Percentiles rank a stretch among this genome's conserved stretches.
These are phyloP conservation scores for Boletellus ananiceps DNA, from an alignment of 768 basidiomycete genomes.

Conservation along the genomic window DNA sequence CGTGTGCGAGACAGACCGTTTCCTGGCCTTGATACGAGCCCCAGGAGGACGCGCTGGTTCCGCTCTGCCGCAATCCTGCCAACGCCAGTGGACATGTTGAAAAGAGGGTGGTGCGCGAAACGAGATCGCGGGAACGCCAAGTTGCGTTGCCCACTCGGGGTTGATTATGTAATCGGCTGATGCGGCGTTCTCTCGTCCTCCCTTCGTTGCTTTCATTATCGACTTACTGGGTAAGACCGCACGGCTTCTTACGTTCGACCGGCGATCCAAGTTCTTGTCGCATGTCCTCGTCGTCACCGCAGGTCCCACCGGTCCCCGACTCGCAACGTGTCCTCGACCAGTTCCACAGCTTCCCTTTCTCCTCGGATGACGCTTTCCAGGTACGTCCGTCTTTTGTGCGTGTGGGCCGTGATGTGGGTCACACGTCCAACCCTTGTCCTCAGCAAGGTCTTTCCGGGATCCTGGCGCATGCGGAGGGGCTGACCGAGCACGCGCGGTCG, in stretches of 20 bases:
- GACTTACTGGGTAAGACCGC: background rate
- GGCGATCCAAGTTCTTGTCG: background rate
- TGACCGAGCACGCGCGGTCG: conserved; percentile 37
- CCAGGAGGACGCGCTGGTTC: conserved; percentile 61
- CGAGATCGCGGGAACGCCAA: too few relatives aligned
- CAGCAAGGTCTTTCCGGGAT: conserved; percentile 68
- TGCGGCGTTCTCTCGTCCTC: too few relatives aligned
- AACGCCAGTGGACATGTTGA: conserved; percentile 30
- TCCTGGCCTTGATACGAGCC: conserved; percentile 67
- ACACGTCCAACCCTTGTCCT: background rate
- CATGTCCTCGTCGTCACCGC: conserved; percentile 19
- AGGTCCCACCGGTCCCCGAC: conserved; percentile 9
- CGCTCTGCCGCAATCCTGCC: conserved; percentile 62
- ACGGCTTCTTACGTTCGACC: conserved; percentile 14
- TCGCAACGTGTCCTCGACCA: conserved; percentile 22
- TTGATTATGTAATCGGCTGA: too few relatives aligned
- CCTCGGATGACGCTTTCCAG: conserved; percentile 55
- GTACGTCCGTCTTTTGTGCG: conserved; percentile 30
- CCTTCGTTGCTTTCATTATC: too few relatives aligned
- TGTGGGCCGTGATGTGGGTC: too few relatives aligned
- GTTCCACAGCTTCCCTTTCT: conserved; percentile 49
- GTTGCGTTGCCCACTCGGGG: too few relatives aligned
- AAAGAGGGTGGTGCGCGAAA: too few relatives aligned
- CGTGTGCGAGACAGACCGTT: conserved; percentile 54
- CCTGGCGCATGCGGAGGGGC: conserved; percentile 37